Evolutionary conservation across 805 yeast species (phyloP), one percentile per base, ranked within the genome.

Genomic region (Candida broadrunensis): DNA sequence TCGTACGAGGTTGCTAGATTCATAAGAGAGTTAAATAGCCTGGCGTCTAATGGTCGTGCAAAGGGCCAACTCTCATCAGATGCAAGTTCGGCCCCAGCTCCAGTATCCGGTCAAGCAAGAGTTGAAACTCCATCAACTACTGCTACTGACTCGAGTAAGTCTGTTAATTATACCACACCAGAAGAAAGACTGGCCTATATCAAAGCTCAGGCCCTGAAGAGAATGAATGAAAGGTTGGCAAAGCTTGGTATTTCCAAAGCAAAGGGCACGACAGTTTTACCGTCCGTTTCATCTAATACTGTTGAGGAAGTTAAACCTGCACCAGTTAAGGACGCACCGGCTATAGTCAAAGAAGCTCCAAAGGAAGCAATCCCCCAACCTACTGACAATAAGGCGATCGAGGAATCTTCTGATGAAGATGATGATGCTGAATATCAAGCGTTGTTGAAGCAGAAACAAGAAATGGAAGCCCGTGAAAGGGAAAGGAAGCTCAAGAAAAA

Each of bases 211-310:
- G 76, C 77, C 1, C 81, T 82, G 53, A 67, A 68, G 61, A 77
- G 86, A 61, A 88, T 89, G 97, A 82, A 81, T 45, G 95, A 86
- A 52, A 73, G 88, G 52, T 71, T 88, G 53, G 95, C 95, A 2
- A 85, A 82, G 46, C 72, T 88, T 42, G 96, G 96, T 2, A 76
- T 88, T 44, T 64, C 72, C 17, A 68, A 80, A 55, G 63, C 65
- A 42, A 57, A 55, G 45, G 47, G 51, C 15, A 21, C 21, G 23
- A 36, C 50, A 11, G 27, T 38, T 15, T 16, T 29, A 15, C 32
- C 32, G 6, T 18, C 5, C 5, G 32, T 15, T 29, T 8, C 7
- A 8, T 15, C 32, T 8, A n/a, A 6, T 14, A 31, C 37, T 13
- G 17, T 15, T 6, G n/a, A 3, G 8, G 26, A 16, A 29, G 35